These are phyloP conservation scores for Canariomyces notabilis DNA, from an alignment of 2,329 filamentous ascomycete species.

Conservation along the genomic window DNA sequence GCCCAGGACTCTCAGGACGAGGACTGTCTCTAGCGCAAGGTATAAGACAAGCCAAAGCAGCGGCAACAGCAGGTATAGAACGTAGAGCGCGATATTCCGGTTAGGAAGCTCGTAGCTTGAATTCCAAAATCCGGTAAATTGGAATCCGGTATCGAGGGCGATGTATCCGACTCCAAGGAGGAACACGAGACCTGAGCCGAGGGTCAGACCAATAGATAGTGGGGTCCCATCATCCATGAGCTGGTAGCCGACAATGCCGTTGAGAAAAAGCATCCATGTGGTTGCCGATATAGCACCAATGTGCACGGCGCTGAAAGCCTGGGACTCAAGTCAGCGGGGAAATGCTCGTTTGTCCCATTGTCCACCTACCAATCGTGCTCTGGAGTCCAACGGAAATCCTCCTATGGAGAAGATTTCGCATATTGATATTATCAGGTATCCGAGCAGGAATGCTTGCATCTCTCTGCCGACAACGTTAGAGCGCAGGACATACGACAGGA, in stretches of 20 bases:
- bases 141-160: conserved; percentile 84
- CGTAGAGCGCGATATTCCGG: conserved; percentile 81
- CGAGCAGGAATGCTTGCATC: conserved; percentile 88
- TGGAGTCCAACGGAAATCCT: conserved; percentile 69
- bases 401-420: conserved; percentile 97
- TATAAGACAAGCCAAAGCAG: conserved; percentile 85
- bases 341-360: neutral
- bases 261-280: conserved; percentile 85
- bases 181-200: conserved; percentile 63
- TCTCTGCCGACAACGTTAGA: conserved; percentile 54
- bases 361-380: conserved; percentile 65
- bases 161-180: conserved; percentile 94
- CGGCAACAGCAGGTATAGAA: conserved; percentile 85
- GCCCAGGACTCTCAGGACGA: conserved; percentile 81
- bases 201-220: conserved; percentile 71
- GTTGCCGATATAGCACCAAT: conserved; percentile 85
- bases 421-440: conserved; percentile 82
- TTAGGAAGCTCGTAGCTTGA: conserved; percentile 54
- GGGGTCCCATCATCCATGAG: conserved; percentile 89
- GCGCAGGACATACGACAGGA: neutral
- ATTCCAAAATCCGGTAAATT: conserved; percentile 76
- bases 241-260: conserved; percentile 89
- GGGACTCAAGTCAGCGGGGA: conserved; percentile 1
- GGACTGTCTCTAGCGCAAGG: conserved; percentile 74
- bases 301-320: conserved; percentile 87